Evolutionary conservation across 73 alveolate genomes (phyloP).

Genomic region (Paramecium pentaurelia): DNA sequence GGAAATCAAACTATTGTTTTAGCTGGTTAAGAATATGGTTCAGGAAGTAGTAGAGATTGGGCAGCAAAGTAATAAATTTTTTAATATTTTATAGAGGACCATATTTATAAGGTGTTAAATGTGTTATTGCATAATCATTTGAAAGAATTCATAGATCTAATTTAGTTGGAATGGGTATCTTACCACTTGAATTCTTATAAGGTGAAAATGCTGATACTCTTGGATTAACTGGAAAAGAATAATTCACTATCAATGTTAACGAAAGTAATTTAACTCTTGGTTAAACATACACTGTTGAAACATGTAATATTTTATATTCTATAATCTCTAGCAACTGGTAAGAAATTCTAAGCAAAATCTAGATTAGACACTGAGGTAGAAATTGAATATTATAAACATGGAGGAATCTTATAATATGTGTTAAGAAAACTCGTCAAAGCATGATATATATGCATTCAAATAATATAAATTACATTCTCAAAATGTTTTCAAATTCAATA

Average conservation of each 20-base stretch:
- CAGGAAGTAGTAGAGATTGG: slow-evolving; percentile 96
- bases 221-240: slow-evolving; percentile 85
- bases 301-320: neutral
- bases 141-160: slow-evolving; percentile 90
- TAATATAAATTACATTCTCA: neutral
- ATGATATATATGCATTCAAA: slow-evolving; percentile 1
- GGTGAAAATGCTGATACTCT: slow-evolving; percentile 75
- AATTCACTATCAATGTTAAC: slow-evolving; percentile 66
- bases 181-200: slow-evolving; percentile 75
- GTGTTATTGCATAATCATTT: slow-evolving; percentile 83
- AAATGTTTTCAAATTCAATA: slow-evolving; percentile 46
- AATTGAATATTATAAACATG: slow-evolving; percentile 79
- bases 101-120: slow-evolving; percentile 79
- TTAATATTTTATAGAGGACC: slow-evolving; percentile 74
- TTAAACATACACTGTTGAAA: slow-evolving; percentile 67
- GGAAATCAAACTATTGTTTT: slow-evolving; percentile 73
- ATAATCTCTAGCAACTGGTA: slow-evolving; percentile 62
- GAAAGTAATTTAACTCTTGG: slow-evolving; percentile 74
- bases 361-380: slow-evolving; percentile 86
- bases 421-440: slow-evolving; percentile 69
- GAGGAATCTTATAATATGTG: slow-evolving; percentile 91
- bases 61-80: slow-evolving; percentile 85
- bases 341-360: slow-evolving; percentile 70
- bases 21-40: slow-evolving; percentile 94
- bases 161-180: slow-evolving; percentile 88